Base-by-base conservation (phyloP, 148 eudicot genomes). In the Fallopia convolvulus region DNA sequence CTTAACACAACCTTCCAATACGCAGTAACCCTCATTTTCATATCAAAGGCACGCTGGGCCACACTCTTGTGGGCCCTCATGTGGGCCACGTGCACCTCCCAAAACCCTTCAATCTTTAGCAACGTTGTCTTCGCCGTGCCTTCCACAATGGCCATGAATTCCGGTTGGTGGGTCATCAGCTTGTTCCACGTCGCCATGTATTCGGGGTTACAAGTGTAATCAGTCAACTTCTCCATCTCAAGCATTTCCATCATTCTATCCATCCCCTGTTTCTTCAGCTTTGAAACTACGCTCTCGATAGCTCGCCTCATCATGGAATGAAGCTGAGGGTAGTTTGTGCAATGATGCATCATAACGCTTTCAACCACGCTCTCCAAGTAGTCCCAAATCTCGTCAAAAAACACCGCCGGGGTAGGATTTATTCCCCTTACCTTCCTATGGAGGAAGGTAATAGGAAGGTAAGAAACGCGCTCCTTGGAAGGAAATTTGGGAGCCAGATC, bases 401-500 rank as follows among this genome's bases (percentile, higher is more conserved):
- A 90, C 2, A 79, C 84, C 15, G 77, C 80, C 0, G 90, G 90
- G 0, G 15, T 73, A 0, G 4, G 20, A 0, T 86, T 76, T 17
- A 88, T 82, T 1, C 55, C 79, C 6, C 81, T 85, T 1, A 88
- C 84, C 42, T 84, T 85, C 6, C 21, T 63, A 71, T 84, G 85
- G 26, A 89, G 13, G 0, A 85, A 14, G 6, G 76, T 74, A 1
- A 78, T n/a, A n/a, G n/a, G n/a, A n/a, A n/a, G n/a, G n/a, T n/a
- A n/a, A n/a, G 77, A 61, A 89, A 89, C 1, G 85, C 88, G 0
- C 85, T 15, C 17, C 86, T 80, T 0, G 91, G 90, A 8, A 92
- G 81, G 39, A 90, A 90, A 63, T 90, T 89, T 0, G 97, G 90
- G 4, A 91, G 85, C 68, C 77, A 83, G 30, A 91, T 82, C 13